Conservation (phyloP, 2,329 filamentous ascomycete species). For the Eutypella sp. region DNA sequence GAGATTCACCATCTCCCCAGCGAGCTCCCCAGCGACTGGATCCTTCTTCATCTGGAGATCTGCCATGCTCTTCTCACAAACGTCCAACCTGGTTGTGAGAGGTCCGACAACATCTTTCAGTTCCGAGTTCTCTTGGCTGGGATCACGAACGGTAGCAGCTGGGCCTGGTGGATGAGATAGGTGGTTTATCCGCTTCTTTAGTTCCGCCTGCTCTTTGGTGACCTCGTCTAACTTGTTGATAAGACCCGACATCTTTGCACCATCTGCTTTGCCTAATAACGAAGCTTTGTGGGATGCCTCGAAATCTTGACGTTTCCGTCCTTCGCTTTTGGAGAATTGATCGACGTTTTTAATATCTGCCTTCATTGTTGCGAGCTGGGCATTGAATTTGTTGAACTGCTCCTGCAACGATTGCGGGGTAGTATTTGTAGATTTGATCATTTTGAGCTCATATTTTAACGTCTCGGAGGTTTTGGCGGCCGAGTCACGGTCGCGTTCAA, state of each 20-base stretch:
- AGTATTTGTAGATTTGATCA: no score
- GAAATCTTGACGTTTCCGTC: background rate
- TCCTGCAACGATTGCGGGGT: no score
- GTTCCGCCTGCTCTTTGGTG: no score
- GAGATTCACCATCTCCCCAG: background rate
- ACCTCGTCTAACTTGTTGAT: no score
- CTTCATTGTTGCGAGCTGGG: no score
- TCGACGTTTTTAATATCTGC: background rate
- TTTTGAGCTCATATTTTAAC: no score
- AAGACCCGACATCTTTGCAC: no score
- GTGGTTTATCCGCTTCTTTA: background rate
- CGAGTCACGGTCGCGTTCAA: no score
- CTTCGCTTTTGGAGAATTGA: background rate
- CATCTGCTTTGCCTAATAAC: background rate
- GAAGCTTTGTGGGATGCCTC: background rate
- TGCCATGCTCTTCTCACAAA: background rate
- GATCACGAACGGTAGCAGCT: background rate
- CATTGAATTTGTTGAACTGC: constrained; percentile 8
- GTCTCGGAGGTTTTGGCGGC: background rate
- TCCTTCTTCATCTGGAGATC: background rate
- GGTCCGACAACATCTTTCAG: background rate
- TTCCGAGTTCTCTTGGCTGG: background rate
- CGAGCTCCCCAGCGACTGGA: background rate
- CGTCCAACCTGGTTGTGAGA: background rate
- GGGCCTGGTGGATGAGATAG: background rate